Evolutionary conservation across 192 early-diverging fungal species (phyloP).

Genomic region (Linnemannia elongata): DNA sequence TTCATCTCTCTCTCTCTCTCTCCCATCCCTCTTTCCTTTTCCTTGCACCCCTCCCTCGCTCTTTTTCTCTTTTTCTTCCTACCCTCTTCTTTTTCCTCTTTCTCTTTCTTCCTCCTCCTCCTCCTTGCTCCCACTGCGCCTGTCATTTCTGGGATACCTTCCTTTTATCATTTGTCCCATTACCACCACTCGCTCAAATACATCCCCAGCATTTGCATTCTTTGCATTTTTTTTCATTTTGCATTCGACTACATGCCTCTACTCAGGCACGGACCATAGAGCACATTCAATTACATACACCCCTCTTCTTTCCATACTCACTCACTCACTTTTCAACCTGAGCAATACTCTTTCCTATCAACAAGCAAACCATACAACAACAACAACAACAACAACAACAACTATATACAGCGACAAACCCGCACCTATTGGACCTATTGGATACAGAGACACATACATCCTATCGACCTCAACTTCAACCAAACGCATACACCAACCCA

Average conservation of each 20-base stretch:
- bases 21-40: constrained; percentile 9
- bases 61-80: not conserved
- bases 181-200: not conserved
- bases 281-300: not conserved
- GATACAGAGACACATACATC: not conserved
- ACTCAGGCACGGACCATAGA: not conserved
- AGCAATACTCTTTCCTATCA: not conserved
- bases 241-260: not conserved
- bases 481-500: too few relatives aligned
- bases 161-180: not conserved
- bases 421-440: not conserved
- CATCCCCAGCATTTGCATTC: not conserved
- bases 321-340: not conserved
- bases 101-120: constrained; percentile 2
- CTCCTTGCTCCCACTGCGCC: not conserved
- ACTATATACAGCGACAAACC: not conserved
- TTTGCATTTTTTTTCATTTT: not conserved
- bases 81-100: not conserved
- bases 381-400: not conserved
- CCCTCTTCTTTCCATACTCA: not conserved
- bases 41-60: not conserved
- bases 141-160: not conserved
- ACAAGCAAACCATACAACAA: not conserved
- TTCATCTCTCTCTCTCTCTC: not conserved
- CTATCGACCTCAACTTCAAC: not conserved